Evolutionary conservation across 139 green algal genomes (phyloP), one percentile per base, ranked within the genome.

Genomic region (Pycnococcus provasolii): DNA sequence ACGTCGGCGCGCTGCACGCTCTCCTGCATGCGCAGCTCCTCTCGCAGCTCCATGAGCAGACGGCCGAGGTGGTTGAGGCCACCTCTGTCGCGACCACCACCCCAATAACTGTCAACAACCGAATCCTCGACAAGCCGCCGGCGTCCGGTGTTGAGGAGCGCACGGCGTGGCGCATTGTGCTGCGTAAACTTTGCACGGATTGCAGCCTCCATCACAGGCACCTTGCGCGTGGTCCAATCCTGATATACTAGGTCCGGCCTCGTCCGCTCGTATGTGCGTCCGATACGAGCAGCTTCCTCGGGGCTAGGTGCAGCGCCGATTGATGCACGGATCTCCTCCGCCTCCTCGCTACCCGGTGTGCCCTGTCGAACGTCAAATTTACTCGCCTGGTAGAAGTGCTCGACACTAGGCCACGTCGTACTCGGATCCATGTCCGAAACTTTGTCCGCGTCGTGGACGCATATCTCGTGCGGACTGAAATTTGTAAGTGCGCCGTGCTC

Each of bases 61-160:
- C 67, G 66, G 1, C 92, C 92, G 42, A 98, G 82, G 41, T 87
- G 75, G 75, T 98, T 98, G 39, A 64, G 11, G 0, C 92, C 92
- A 3, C 45, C 79, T 4, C 87, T 83, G 62, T 94, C 84, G 45
- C 87, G 74, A 15, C 92, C 92, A 11, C 73, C 61, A 0, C 91
- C 92, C 92, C 92, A 98, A 64, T 90, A 95, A 48, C 75, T 85
- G 67, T 96, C 90, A 54, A 89, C 73, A 1, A 90, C 87, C 4
- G 85, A 88, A 47, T 54, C 71, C 73, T 96, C 90, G 11, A 93
- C 72, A 7, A 96, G 15, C 26, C 48, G 50, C 44, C 9, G 42
- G 50, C 54, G 45, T 45, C 72, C 43, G 58, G 87, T 91, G 26
- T 76, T 73, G n/a, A 98, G 77, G 65, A 98, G 84, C 72, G 93